Percentiles rank a stretch among this genome's conserved stretches.
Evolutionary conservation across 371 early-diverging fungal genomes (phyloP).

Genomic region (Cokeromyces recurvatus): DNA sequence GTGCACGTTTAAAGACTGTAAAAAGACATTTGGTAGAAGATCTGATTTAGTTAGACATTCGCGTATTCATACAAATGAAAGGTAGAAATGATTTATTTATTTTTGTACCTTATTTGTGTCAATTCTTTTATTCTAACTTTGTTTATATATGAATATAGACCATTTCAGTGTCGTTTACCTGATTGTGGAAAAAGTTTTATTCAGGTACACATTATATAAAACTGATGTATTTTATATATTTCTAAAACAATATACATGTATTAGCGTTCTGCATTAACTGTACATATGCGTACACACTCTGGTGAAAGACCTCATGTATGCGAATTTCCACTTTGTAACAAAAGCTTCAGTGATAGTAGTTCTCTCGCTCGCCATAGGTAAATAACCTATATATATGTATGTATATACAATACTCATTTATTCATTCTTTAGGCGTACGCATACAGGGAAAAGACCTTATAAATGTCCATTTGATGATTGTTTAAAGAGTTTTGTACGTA

Average conservation of each 20-base stretch:
- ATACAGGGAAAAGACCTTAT: slow-evolving; percentile 71
- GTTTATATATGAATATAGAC: slow-evolving; percentile 48
- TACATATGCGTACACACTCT: slow-evolving; percentile 74
- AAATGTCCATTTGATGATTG: slow-evolving; percentile 56
- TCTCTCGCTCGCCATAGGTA: slow-evolving; percentile 46
- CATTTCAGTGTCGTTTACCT: slow-evolving; percentile 59
- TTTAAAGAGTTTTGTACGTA: slow-evolving; percentile 63
- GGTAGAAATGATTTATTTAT: slow-evolving; percentile 14
- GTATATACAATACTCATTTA: neutral
- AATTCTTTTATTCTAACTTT: no score
- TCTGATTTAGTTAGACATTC: slow-evolving; percentile 77
- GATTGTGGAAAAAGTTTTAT: slow-evolving; percentile 77
- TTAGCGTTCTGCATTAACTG: slow-evolving; percentile 71
- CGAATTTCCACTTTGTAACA: slow-evolving; percentile 55
- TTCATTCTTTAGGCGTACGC: slow-evolving; percentile 45
- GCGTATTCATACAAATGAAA: slow-evolving; percentile 75
- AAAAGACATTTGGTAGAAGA: slow-evolving; percentile 63
- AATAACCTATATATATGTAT: slow-evolving; percentile 2
- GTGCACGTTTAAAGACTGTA: slow-evolving; percentile 60
- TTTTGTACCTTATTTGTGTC: no score
- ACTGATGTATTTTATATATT: no score
- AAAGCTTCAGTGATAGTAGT: slow-evolving; percentile 59
- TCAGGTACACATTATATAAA: slow-evolving; percentile 35
- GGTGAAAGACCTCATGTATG: slow-evolving; percentile 76
- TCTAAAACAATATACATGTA: no score